A percentile compares a stretch with the other conserved stretches of the same genome.
Conservation (phyloP, 2,329 filamentous ascomycete species). For the Coniella lustricola region DNA sequence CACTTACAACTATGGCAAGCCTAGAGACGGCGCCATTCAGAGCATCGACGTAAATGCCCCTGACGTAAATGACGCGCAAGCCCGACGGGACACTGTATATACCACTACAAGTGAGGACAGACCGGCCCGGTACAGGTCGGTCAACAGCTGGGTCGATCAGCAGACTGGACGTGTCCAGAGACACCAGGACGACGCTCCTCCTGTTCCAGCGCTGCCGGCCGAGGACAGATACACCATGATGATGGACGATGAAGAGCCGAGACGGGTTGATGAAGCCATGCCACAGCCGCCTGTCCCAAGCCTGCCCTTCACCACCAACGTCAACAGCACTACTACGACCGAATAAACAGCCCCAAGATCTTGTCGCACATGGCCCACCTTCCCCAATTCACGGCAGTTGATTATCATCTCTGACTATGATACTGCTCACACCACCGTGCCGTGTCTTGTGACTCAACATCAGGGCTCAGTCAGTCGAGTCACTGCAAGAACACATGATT, state of each 20-base stretch:
- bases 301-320: neutral
- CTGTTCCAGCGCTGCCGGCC: conserved; percentile 33
- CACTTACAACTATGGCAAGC: neutral
- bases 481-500: no score
- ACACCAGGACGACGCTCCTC: conserved; percentile 33
- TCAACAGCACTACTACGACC: neutral
- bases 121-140: conserved; percentile 48
- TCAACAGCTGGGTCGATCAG: conserved; percentile 60
- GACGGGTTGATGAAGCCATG: conserved; percentile 21
- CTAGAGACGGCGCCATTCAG: conserved; percentile 11
- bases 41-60: conserved; percentile 23
- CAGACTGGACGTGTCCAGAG: conserved; percentile 49
- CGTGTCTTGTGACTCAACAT: no score
- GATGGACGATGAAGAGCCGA: conserved; percentile 44
- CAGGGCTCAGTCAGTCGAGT: no score
- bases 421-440: neutral
- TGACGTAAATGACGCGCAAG: conserved; percentile 26
- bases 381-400: no score
- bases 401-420: no score
- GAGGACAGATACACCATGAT: conserved; percentile 44
- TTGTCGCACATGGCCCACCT: no score
- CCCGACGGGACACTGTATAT: conserved; percentile 43
- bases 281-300: conserved; percentile 2
- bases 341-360: neutral
- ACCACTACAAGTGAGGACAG: conserved; percentile 47